Percentiles rank a stretch among this genome's conserved stretches.
Evolutionary conservation across 345 rosid species (phyloP).

Genomic region (Dipteronia dyeriana): DNA sequence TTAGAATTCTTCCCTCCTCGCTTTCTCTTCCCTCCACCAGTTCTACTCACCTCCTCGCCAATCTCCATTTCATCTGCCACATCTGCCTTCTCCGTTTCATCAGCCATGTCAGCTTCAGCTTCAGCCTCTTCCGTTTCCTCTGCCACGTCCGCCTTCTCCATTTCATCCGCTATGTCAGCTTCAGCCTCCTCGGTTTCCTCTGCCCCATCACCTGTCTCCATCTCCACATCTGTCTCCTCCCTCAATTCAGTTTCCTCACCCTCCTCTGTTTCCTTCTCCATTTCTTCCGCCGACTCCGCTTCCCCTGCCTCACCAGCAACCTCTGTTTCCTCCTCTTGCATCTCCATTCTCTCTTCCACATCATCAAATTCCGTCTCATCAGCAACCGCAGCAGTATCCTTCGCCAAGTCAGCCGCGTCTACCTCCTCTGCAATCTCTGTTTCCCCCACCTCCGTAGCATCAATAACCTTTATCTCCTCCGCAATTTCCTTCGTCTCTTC

Average conservation of each 20-base stretch:
- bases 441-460: not conserved
- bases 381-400: not conserved
- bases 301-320: constrained; percentile 17
- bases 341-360: constrained; percentile 26
- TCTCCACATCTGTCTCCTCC: constrained; percentile 24
- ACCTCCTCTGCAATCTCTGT: constrained; percentile 21
- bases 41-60: constrained; percentile 40
- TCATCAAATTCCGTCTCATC: constrained; percentile 14
- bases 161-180: constrained; percentile 34
- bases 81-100: constrained; percentile 33
- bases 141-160: constrained; percentile 26
- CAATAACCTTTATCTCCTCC: too few species aligned
- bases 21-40: constrained; percentile 70
- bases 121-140: constrained; percentile 33
- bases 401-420: not conserved
- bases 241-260: constrained; percentile 24
- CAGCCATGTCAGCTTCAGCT: constrained; percentile 37
- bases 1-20: constrained; percentile 58
- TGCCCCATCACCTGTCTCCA: constrained; percentile 24
- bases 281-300: not conserved
- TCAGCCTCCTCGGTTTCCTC: constrained; percentile 31
- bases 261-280: constrained; percentile 7
- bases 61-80: constrained; percentile 30
- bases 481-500: constrained; percentile 8
- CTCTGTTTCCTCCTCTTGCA: constrained; percentile 14